Conservation (phyloP, 2,329 filamentous ascomycete species). For the Trichoderma sp. region DNA sequence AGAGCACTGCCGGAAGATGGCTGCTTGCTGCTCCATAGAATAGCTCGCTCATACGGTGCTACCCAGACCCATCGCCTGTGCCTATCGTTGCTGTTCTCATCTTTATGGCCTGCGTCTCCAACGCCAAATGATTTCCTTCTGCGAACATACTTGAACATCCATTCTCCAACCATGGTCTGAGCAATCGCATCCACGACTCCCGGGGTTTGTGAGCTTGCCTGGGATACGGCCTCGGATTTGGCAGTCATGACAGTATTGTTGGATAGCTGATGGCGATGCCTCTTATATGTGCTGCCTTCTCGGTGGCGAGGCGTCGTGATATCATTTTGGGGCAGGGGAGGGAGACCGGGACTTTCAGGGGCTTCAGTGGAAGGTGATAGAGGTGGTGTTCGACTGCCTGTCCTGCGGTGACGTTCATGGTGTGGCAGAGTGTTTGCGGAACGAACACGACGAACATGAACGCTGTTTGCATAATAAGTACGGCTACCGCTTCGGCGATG, state of each 20-base stretch:
- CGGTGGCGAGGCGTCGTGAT: slow-evolving; percentile 59
- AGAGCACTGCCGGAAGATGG: slow-evolving; percentile 82
- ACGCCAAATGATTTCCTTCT: slow-evolving; percentile 89
- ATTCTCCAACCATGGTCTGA: slow-evolving; percentile 97
- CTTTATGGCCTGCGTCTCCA: slow-evolving; percentile 61
- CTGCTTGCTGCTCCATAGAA: slow-evolving; percentile 98
- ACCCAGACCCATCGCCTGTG: slow-evolving; percentile 99
- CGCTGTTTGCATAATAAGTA: slow-evolving; percentile 57
- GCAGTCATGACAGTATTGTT: slow-evolving; percentile 56
- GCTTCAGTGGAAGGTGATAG: slow-evolving; percentile 66
- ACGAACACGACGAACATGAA: slow-evolving; percentile 78
- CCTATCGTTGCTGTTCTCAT: slow-evolving; percentile 71
- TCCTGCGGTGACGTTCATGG: slow-evolving; percentile 48
- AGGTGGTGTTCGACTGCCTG: slow-evolving; percentile 59
- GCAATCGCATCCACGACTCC: slow-evolving; percentile 95
- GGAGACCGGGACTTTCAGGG: slow-evolving; percentile 67
- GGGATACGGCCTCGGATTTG: slow-evolving; percentile 41
- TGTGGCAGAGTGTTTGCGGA: slow-evolving; percentile 73
- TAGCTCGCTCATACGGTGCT: slow-evolving; percentile 90
- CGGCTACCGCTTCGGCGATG: slow-evolving; percentile 49
- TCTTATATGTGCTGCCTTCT: slow-evolving; percentile 43
- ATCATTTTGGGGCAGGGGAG: slow-evolving; percentile 70
- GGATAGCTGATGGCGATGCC: slow-evolving; percentile 57
- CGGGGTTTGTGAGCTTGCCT: slow-evolving; percentile 63
- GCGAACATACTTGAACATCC: slow-evolving; percentile 90